phyloP scores from a whole-genome alignment of 1,284 basidiomycete species.

The Trametes sp. region DNA sequence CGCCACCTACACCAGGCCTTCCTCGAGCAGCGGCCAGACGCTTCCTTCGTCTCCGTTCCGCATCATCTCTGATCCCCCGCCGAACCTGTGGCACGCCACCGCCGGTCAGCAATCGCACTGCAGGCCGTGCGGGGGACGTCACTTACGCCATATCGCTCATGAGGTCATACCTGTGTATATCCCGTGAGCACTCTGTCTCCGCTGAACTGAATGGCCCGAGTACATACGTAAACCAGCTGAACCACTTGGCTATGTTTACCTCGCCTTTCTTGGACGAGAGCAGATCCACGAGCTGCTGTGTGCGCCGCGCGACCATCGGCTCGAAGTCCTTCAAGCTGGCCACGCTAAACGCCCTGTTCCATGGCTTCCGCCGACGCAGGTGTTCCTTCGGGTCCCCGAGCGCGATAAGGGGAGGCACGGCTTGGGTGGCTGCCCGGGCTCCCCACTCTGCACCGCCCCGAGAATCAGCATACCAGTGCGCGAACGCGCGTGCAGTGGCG shows the following conservation, averaged over 20 bases:
- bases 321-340: constrained; percentile 38
- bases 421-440: constrained; percentile 29
- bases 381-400: constrained; percentile 35
- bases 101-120: neutral
- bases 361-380: constrained; percentile 37
- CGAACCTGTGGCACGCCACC: constrained; percentile 31
- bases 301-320: constrained; percentile 32
- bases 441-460: constrained; percentile 26
- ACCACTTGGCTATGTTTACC: constrained; percentile 35
- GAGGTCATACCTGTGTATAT: constrained; percentile 34
- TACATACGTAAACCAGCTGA: constrained; percentile 40
- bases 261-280: constrained; percentile 27
- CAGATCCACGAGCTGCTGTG: constrained; percentile 35
- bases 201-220: neutral
- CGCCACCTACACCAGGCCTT: constrained; percentile 30
- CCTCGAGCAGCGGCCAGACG: constrained; percentile 31
- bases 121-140: neutral
- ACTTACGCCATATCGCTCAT: constrained; percentile 44
- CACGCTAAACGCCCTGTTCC: constrained; percentile 40
- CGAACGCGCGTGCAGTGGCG: neutral
- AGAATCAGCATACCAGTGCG: constrained; percentile 12
- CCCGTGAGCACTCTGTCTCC: constrained; percentile 20
- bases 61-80: constrained; percentile 39
- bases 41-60: constrained; percentile 37
- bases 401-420: constrained; percentile 31